Conservation (phyloP, 345 rosid genomes). For the Hibiscus trionum region DNA sequence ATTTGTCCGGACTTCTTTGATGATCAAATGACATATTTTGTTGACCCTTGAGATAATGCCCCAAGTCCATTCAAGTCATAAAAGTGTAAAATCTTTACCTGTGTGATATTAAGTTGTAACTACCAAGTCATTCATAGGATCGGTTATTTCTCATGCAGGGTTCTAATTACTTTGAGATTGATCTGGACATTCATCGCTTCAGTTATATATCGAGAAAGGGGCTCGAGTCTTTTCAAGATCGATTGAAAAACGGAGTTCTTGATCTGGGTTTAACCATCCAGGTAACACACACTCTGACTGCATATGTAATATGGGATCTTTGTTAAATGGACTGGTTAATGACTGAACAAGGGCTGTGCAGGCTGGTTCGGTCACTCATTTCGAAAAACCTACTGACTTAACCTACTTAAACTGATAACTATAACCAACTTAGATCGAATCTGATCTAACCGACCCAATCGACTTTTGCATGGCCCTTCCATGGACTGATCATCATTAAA, state of each 20-base stretch:
- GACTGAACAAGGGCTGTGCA: neutral
- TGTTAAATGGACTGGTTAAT: neutral
- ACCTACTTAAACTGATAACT: too few relatives aligned
- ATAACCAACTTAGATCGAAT: too few relatives aligned
- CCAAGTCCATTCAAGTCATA: neutral
- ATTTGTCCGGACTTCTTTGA: neutral
- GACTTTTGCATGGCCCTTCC: neutral
- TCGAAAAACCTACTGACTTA: too few relatives aligned
- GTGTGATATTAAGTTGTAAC: neutral
- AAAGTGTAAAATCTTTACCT: too few relatives aligned
- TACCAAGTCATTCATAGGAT: neutral
- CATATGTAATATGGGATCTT: neutral
- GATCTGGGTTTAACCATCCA: constrained; percentile 87
- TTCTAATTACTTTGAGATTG: constrained; percentile 85
- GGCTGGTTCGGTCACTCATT: too few relatives aligned
- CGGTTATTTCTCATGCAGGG: constrained; percentile 42
- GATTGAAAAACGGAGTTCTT: constrained; percentile 57
- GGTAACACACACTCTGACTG: constrained; percentile 30
- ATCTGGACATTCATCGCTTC: constrained; percentile 87
- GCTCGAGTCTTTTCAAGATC: constrained; percentile 77
- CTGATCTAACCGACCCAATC: neutral
- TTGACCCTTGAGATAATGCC: neutral
- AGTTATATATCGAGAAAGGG: constrained; percentile 91
- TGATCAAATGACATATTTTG: neutral
- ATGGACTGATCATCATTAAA: too few relatives aligned